A percentile compares a stretch with the other conserved stretches of the same genome.
These are phyloP conservation scores for Perilla frutescens DNA, from an alignment of 257 asterid genomes.

Conservation along the genomic window DNA sequence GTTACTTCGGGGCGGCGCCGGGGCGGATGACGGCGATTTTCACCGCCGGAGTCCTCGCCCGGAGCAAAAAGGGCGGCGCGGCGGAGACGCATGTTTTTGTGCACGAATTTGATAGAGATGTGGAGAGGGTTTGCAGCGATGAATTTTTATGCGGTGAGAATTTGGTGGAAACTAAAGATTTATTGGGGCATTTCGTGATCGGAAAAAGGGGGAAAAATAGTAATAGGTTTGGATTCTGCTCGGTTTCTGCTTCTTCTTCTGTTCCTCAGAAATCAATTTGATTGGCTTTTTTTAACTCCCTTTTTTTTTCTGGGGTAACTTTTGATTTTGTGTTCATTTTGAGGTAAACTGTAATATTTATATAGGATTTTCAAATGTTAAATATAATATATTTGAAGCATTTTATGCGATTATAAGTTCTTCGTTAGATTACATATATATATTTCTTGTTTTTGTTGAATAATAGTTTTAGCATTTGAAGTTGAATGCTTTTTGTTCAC, in stretches of 20 bases:
- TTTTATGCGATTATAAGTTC: neutral
- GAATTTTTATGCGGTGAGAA: constrained; percentile 70
- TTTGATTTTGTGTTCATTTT: neutral
- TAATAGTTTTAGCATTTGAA: neutral
- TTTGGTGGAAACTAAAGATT: constrained; percentile 49
- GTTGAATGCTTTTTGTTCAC: too few relatives aligned
- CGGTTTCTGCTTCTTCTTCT: constrained; percentile 39
- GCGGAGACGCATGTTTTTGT: constrained; percentile 70
- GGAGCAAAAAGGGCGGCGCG: constrained; percentile 65
- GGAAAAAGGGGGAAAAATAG: constrained; percentile 45
- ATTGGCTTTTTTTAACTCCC: neutral
- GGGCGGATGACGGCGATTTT: constrained; percentile 78
- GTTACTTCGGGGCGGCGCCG: constrained; percentile 58
- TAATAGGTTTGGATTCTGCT: constrained; percentile 50
- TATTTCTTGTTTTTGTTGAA: neutral
- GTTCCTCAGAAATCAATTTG: constrained; percentile 41
- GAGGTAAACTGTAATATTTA: constrained; percentile 25
- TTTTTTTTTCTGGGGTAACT: neutral
- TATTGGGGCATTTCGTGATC: constrained; percentile 73
- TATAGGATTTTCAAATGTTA: constrained; percentile 33
- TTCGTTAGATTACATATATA: neutral
- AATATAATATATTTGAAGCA: constrained; percentile 9
- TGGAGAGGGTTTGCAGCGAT: constrained; percentile 64
- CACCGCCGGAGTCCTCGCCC: constrained; percentile 80
- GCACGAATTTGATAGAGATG: constrained; percentile 70